Conservation (phyloP, 495 filamentous ascomycete genomes). For the Aspergillus indologenus region DNA sequence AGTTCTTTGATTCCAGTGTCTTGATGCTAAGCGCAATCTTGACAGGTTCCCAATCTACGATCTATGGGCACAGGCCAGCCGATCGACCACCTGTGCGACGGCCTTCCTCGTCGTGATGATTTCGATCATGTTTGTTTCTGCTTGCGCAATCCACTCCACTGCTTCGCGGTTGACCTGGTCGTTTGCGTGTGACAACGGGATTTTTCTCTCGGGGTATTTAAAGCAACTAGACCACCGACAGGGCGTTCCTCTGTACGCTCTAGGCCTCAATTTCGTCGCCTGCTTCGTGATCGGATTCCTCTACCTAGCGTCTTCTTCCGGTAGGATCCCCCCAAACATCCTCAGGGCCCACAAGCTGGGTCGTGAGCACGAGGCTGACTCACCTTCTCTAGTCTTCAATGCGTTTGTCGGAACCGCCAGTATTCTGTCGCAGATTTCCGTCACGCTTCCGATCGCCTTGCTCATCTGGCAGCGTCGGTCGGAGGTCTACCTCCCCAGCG, state of each 20-base stretch:
- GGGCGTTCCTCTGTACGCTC: slow-evolving; percentile 25
- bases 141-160: slow-evolving; percentile 35
- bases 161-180: slow-evolving; percentile 44
- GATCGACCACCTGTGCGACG: slow-evolving; percentile 29
- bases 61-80: slow-evolving; percentile 16
- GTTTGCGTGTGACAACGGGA: slow-evolving; percentile 39
- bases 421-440: slow-evolving; percentile 27
- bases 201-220: slow-evolving; percentile 25
- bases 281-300: slow-evolving; percentile 28
- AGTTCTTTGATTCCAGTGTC: neutral
- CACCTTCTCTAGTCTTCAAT: slow-evolving; percentile 23
- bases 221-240: slow-evolving; percentile 15
- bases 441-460: slow-evolving; percentile 22
- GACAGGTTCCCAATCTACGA: no score
- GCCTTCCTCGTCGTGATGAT: slow-evolving; percentile 31
- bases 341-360: no score
- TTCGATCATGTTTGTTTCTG: slow-evolving; percentile 28
- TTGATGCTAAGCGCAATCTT: neutral
- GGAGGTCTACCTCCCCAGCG: slow-evolving; percentile 14
- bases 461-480: slow-evolving; percentile 20
- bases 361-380: neutral
- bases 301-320: slow-evolving; percentile 28
- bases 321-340: slow-evolving; percentile 5
- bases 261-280: slow-evolving; percentile 22
- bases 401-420: slow-evolving; percentile 26